phyloP scores from a whole-genome alignment of 441 rosid genomes.

The Populus hybrid region DNA sequence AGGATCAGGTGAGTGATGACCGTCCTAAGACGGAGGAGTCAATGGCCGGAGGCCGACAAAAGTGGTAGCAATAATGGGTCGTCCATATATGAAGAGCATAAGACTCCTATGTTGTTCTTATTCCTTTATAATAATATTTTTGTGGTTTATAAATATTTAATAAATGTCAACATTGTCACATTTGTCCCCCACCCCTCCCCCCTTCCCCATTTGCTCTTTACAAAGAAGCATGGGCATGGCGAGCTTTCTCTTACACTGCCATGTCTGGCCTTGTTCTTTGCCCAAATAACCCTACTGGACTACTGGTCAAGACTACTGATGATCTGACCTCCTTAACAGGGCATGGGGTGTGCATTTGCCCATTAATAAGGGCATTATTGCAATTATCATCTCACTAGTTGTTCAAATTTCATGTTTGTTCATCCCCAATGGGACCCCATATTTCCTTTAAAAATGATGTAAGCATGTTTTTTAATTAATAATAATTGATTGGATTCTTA shows the following conservation, averaged over 20 bases:
- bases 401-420: neutral
- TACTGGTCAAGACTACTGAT: too few species aligned
- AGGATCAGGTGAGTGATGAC: neutral
- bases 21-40: neutral
- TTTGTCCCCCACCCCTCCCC: neutral
- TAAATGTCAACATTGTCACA: neutral
- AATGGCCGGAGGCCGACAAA: neutral
- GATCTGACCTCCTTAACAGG: slow-evolving; percentile 13
- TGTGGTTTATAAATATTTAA: too few species aligned
- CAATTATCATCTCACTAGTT: neutral
- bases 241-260: neutral
- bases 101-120: neutral
- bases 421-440: slow-evolving; percentile 14
- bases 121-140: too few species aligned
- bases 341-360: slow-evolving; percentile 20
- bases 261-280: neutral
- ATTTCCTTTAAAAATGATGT: neutral
- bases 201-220: neutral
- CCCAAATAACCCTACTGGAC: slow-evolving; percentile 7
- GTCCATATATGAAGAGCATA: neutral
- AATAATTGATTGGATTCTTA: slow-evolving; percentile 11
- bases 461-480: neutral
- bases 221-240: too few species aligned
- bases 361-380: neutral
- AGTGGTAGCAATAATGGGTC: neutral